These are phyloP conservation scores for Apiotrichum siamense DNA, from an alignment of 1,284 basidiomycete genomes.

Conservation along the genomic window DNA sequence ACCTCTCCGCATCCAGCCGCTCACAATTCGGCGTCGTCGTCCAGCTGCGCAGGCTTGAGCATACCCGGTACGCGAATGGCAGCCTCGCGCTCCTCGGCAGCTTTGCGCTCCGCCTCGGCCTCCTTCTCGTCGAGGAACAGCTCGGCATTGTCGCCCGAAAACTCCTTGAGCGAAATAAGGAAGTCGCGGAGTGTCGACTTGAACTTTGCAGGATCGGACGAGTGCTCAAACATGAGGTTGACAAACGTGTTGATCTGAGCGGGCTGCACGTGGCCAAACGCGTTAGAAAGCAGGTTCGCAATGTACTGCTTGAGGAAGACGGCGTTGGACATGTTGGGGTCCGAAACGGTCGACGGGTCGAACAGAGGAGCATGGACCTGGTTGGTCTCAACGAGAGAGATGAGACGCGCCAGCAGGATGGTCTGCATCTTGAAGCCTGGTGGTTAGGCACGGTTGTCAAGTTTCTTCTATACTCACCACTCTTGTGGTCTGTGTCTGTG, in stretches of 20 bases:
- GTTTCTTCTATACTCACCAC: conserved; percentile 51
- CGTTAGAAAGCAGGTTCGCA: conserved; percentile 73
- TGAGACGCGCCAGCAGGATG: conserved; percentile 83
- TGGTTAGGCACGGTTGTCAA: conserved; percentile 7
- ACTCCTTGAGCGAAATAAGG: conserved; percentile 84
- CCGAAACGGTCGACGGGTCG: conserved; percentile 67
- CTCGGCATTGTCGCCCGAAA: conserved; percentile 73
- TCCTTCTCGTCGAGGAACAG: conserved; percentile 95
- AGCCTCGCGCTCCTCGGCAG: conserved; percentile 73
- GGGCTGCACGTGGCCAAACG: conserved; percentile 85
- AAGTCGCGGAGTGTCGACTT: conserved; percentile 82
- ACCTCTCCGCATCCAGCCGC: not conserved
- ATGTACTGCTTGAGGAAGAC: conserved; percentile 83
- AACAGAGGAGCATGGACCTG: conserved; percentile 78
- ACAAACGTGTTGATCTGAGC: conserved; percentile 74
- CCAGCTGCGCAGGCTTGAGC: conserved; percentile 87
- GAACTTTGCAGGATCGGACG: conserved; percentile 86
- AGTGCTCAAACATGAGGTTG: conserved; percentile 72
- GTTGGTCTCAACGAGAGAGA: conserved; percentile 83
- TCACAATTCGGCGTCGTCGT: conserved; percentile 61
- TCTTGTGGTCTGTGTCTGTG: conserved; percentile 98
- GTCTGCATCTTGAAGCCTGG: conserved; percentile 81
- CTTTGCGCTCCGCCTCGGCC: conserved; percentile 63
- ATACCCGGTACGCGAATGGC: conserved; percentile 96
- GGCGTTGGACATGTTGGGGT: conserved; percentile 72